A percentile compares a stretch with the other conserved stretches of the same genome.
phyloP scores from a whole-genome alignment of 306 rosid genomes.

The Arachis hypogaea region DNA sequence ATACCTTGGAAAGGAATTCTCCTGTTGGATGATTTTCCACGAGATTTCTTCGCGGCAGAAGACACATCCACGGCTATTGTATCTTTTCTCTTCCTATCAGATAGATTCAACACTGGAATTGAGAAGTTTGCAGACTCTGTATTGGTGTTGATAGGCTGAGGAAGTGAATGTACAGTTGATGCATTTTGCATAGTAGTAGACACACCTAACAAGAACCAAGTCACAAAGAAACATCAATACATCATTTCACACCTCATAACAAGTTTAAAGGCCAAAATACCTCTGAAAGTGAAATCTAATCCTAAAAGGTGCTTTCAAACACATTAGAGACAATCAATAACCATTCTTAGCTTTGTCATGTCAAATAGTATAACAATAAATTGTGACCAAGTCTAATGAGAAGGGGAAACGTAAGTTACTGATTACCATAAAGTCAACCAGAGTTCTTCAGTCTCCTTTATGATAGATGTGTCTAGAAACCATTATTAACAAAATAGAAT shows the following conservation, averaged over 20 bases:
- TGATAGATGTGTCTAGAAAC: constrained; percentile 2
- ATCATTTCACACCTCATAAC: not conserved
- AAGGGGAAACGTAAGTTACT: constrained; percentile 11
- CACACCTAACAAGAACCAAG: constrained; percentile 39
- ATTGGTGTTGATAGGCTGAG: constrained; percentile 52
- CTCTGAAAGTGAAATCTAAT: constrained; percentile 2
- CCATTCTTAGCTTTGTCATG: not conserved
- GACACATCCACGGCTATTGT: constrained; percentile 40
- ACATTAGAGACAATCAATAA: not conserved
- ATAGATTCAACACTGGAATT: constrained; percentile 40
- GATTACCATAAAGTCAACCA: not conserved
- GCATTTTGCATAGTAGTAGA: constrained; percentile 36
- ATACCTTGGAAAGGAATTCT: constrained; percentile 51
- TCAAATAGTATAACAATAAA: not conserved
- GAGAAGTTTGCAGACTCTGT: constrained; percentile 46
- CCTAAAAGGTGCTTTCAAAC: not conserved
- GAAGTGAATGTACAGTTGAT: constrained; percentile 39
- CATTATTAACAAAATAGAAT: not conserved
- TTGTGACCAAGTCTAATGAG: not conserved
- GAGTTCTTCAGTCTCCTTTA: not conserved
- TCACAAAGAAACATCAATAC: not conserved
- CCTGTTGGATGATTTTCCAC: constrained; percentile 43
- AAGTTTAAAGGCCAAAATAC: not conserved
- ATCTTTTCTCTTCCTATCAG: constrained; percentile 60
- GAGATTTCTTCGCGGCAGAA: constrained; percentile 58